A percentile compares a stretch with the other conserved stretches of the same genome.
phyloP scores from a whole-genome alignment of 2,329 filamentous ascomycete species.

The Fusarium compactum region DNA sequence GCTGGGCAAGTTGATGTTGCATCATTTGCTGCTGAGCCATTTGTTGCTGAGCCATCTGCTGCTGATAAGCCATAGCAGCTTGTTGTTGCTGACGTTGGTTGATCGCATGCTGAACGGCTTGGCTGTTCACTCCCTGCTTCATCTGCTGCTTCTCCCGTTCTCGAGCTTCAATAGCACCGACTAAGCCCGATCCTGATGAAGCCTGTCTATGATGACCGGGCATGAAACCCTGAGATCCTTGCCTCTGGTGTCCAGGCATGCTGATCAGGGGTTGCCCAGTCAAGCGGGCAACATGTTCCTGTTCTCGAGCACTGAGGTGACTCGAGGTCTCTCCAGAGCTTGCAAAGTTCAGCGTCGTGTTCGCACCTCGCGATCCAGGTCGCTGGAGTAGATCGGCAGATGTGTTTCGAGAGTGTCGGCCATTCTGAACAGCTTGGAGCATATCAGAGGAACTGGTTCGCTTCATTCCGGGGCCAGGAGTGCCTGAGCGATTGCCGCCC shows the following conservation, averaged over 20 bases:
- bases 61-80: conserved; percentile 30
- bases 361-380: conserved; percentile 71
- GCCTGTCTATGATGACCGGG: conserved; percentile 64
- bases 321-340: conserved; percentile 55
- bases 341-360: conserved; percentile 63
- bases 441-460: conserved; percentile 58
- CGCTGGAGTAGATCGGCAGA: conserved; percentile 63
- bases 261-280: conserved; percentile 82
- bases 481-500: conserved; percentile 39
- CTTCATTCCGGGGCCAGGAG: conserved; percentile 51
- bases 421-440: conserved; percentile 32
- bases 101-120: conserved; percentile 42
- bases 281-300: conserved; percentile 86
- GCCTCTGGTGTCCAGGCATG: conserved; percentile 67
- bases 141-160: conserved; percentile 82
- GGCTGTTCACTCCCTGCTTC: conserved; percentile 71
- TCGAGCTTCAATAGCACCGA: conserved; percentile 82
- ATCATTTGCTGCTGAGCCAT: conserved; percentile 47
- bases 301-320: conserved; percentile 85
- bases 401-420: conserved; percentile 55
- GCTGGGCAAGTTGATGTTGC: conserved; percentile 44
- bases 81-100: conserved; percentile 38
- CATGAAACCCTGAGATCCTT: conserved; percentile 68
- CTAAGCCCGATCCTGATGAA: conserved; percentile 70
- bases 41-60: conserved; percentile 66